These are phyloP conservation scores for Phialophora chinensis DNA, from an alignment of 2,329 filamentous ascomycete species.

Conservation along the genomic window DNA sequence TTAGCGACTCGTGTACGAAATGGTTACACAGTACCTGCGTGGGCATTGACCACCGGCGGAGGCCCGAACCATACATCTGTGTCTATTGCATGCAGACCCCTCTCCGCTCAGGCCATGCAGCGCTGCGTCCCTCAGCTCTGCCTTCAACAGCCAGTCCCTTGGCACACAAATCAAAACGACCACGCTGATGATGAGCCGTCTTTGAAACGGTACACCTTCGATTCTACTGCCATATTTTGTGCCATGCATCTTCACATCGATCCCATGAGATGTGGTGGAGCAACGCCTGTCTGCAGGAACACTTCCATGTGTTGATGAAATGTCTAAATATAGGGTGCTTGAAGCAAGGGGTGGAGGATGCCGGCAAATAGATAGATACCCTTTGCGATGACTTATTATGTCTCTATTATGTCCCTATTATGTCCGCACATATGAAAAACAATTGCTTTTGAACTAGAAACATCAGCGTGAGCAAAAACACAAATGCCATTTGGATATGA, in stretches of 20 bases:
- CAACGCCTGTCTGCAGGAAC: neutral
- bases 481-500: neutral
- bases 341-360: constrained; percentile 9
- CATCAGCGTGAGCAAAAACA: neutral
- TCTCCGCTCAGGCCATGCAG: constrained; percentile 44
- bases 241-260: neutral
- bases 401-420: neutral
- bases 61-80: constrained; percentile 58
- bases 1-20: constrained; percentile 65
- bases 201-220: neutral
- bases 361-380: constrained; percentile 16
- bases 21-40: constrained; percentile 67
- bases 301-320: neutral
- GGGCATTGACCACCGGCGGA: constrained; percentile 57
- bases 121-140: constrained; percentile 30
- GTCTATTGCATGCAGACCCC: constrained; percentile 56
- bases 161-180: constrained; percentile 38
- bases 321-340: constrained; percentile 8
- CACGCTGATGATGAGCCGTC: constrained; percentile 17
- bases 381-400: constrained; percentile 2
- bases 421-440: constrained; percentile 10
- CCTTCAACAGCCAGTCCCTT: constrained; percentile 36
- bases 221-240: neutral
- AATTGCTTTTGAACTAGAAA: neutral
- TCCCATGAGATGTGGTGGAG: neutral